Base-by-base conservation (phyloP, 164 flowering plant genomes). In the Cinnamomum micranthum region DNA sequence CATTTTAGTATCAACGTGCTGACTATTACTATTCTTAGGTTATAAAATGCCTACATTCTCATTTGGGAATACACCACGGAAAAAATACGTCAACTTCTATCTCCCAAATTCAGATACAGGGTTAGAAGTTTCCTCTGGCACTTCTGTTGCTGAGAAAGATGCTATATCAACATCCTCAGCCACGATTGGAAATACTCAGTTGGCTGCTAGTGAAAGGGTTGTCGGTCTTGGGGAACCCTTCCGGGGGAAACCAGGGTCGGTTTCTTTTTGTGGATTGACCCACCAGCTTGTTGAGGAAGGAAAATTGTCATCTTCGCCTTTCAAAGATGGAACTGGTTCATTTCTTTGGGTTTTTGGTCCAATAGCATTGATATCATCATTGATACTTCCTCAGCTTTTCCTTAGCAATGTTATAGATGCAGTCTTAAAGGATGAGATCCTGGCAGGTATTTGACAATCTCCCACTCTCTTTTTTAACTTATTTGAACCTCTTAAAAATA, bases 241-340 rank as follows among this genome's bases (percentile, higher is more conserved):
- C 74, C 82, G 86, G 50, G 98, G 98, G 2, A 95, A 91, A 84
- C 73, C 95, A 1, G 97, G 95, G 67, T 87, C 92, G 9, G 85
- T 92, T 82, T 92, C 98, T 0, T 95, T 95, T 75, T 67, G 65
- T 72, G 97, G 95, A 2, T 62, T 89, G 75, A 89, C 92, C 77
- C 88, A 91, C 74, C 92, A 95, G 71, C 71, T 75, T 23, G 77
- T 90, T 19, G 97, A 92, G 73, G 91, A 90, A 80, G 68, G 87
- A 73, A 86, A 82, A 75, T 75, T 88, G 81, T 82, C 71, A 14
- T 93, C 95, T 6, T 81, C 94, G 0, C 93, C 97, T 60, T 89
- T 88, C 67, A 81, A 86, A 67, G 88, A 85, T 70, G 87, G 82
- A 2, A 82, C 82, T 23, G 88, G 91, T 63, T 91, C 97, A 0